phyloP scores from a whole-genome alignment of 352 stramenopile species.

The Phytophthora idaei region DNA sequence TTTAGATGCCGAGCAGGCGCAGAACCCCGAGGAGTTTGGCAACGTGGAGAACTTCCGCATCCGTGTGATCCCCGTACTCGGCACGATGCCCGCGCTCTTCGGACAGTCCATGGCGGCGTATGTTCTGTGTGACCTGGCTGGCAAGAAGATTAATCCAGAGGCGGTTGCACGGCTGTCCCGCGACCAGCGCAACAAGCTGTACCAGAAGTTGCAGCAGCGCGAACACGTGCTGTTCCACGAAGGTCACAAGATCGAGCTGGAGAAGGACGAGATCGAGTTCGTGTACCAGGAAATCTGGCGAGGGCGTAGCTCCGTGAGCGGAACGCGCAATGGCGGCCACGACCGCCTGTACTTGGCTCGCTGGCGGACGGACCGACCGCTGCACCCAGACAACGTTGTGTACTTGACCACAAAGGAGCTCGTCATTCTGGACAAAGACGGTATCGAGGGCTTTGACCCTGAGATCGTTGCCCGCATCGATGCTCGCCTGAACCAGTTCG shows the following conservation, averaged over 20 bases:
- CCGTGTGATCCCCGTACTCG: constrained; percentile 95
- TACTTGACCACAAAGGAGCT: constrained; percentile 88
- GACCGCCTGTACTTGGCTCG: constrained; percentile 85
- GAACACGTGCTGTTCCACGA: constrained; percentile 69
- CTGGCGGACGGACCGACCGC: constrained; percentile 71
- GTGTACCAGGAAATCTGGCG: constrained; percentile 89
- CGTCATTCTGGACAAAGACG: constrained; percentile 56
- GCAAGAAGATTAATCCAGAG: constrained; percentile 88
- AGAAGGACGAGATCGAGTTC: constrained; percentile 90
- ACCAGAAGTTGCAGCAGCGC: constrained; percentile 82
- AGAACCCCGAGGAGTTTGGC: constrained; percentile 93
- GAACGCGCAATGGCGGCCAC: constrained; percentile 70
- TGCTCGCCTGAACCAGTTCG: constrained; percentile 62
- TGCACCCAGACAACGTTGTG: constrained; percentile 86
- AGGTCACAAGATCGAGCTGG: constrained; percentile 62
- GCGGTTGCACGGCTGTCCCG: constrained; percentile 69
- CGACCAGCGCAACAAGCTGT: constrained; percentile 88
- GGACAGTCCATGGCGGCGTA: constrained; percentile 96
- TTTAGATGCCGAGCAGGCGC: constrained; percentile 92
- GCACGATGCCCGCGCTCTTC: constrained; percentile 96
- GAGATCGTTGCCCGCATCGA: constrained; percentile 75
- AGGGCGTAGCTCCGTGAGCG: constrained; percentile 73
- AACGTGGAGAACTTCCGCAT: constrained; percentile 97
- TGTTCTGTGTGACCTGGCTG: constrained; percentile 93
- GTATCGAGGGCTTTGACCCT: constrained; percentile 70